These are phyloP conservation scores for Fusarium setosum DNA, from an alignment of 2,329 filamentous ascomycete genomes.

Conservation along the genomic window DNA sequence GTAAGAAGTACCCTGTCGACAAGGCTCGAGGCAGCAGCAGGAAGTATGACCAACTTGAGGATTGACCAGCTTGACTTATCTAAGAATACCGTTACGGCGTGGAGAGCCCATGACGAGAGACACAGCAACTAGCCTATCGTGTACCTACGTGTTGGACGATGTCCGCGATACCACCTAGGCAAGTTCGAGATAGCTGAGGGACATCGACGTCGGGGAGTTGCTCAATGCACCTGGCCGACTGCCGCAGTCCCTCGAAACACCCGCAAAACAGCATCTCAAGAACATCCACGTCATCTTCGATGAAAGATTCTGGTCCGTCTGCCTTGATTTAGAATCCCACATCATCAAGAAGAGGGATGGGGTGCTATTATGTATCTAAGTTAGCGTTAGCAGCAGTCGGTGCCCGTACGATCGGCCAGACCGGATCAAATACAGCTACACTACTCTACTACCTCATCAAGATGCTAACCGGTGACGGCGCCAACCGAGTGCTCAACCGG, in stretches of 20 bases:
- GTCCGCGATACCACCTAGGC: neutral
- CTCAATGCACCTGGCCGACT: neutral
- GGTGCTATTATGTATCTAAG: too few species aligned
- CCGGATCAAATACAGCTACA: too few species aligned
- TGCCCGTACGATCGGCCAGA: too few species aligned
- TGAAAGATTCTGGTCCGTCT: neutral
- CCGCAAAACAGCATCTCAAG: conserved; percentile 8
- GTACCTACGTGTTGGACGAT: conserved; percentile 11
- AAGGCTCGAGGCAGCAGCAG: neutral
- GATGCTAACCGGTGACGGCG: neutral
- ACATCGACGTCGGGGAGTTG: neutral
- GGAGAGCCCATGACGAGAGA: conserved; percentile 5
- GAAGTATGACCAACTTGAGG: conserved; percentile 12
- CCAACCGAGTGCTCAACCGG: neutral
- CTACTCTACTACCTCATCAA: neutral
- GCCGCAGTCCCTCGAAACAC: neutral
- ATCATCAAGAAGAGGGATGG: neutral
- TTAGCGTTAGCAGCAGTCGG: too few species aligned
- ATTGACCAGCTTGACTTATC: conserved; percentile 10
- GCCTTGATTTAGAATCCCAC: neutral
- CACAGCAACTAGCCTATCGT: conserved; percentile 6
- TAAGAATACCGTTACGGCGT: conserved; percentile 8
- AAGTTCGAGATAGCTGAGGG: neutral
- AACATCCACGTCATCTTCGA: conserved; percentile 9
- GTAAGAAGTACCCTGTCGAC: neutral